phyloP scores from a whole-genome alignment of 2,329 filamentous ascomycete genomes.

The Ascochyta pisi region DNA sequence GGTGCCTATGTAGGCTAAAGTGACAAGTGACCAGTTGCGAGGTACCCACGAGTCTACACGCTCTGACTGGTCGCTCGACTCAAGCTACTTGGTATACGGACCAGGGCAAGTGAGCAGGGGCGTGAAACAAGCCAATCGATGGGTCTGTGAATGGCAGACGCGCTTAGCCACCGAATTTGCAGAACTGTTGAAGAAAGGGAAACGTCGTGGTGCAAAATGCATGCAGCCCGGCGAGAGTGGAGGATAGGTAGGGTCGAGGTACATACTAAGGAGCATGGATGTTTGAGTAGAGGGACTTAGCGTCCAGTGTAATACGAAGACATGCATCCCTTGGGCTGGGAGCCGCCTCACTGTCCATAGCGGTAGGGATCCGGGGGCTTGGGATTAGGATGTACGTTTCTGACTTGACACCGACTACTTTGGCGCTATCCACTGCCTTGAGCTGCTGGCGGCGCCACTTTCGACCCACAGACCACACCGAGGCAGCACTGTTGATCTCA shows the following conservation, averaged over 20 bases:
- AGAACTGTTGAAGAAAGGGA: constrained; percentile 32
- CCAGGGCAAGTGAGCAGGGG: constrained; percentile 46
- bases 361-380: constrained; percentile 46
- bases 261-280: constrained; percentile 36
- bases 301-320: constrained; percentile 42
- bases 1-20: constrained; percentile 42
- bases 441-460: constrained; percentile 47
- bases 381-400: constrained; percentile 42
- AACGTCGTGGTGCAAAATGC: constrained; percentile 37
- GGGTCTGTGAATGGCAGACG: constrained; percentile 38
- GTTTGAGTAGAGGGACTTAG: constrained; percentile 42
- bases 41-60: constrained; percentile 38
- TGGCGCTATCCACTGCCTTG: constrained; percentile 38
- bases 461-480: constrained; percentile 42
- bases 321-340: constrained; percentile 39
- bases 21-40: constrained; percentile 46
- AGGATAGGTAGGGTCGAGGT: constrained; percentile 42
- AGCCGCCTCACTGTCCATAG: constrained; percentile 41
- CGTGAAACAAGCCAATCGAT: constrained; percentile 51
- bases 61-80: constrained; percentile 48
- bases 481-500: constrained; percentile 39
- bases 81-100: constrained; percentile 46
- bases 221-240: constrained; percentile 43
- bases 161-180: constrained; percentile 47
- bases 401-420: constrained; percentile 29